Evolutionary conservation across 1,139 yeast species (phyloP), one percentile per base, ranked within the genome.

Genomic region (Yamadazyma diddensiae): DNA sequence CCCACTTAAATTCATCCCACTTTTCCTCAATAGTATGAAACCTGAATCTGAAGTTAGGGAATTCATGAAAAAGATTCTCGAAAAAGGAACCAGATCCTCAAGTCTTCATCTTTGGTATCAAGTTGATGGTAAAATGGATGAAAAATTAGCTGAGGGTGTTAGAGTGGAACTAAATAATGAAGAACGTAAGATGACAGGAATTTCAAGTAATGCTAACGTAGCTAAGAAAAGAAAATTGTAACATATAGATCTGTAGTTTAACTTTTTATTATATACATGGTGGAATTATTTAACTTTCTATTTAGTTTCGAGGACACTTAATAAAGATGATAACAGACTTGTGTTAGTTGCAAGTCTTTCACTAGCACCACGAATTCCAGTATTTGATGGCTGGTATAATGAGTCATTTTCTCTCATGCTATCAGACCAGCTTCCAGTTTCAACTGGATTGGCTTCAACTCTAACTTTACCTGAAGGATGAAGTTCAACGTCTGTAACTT

Each of bases 71-170:
- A 60, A 70, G 10, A 72, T 82, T 1, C 54, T 87, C 38, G 62
- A 65, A 10, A 63, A 60, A 12, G 96, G 96, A 1, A 67, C 65
- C 1, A 67, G 92, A 35, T 60, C 79, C 5, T 63, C 81, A 6
- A 74, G 75, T 22, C 77, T 77, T 49, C 75, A 82, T 50, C 65
- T 86, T 22, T 88, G 96, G 96, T 85, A 81, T 48, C 87, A 85
- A 48, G 70, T 88, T 14, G 96, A 87, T 54, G 92, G 88, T 4
- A 73, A 76, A 32, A 79, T 82, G 39, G 92, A 82, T 49, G 87
- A 79, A 38, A 49, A 53, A 2, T 49, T 75, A 27, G 79, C 77
- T 0, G 82, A 76, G 42, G 59, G 62, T 9, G 52, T 75, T 15
- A 57, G 82, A 41, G 48, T 45, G 6, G 63, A 62, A 28, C 47